Percentiles rank a stretch among this genome's conserved stretches.
Evolutionary conservation across 768 basidiomycete genomes (phyloP).

Genomic region (Nidularia pulvinata): DNA sequence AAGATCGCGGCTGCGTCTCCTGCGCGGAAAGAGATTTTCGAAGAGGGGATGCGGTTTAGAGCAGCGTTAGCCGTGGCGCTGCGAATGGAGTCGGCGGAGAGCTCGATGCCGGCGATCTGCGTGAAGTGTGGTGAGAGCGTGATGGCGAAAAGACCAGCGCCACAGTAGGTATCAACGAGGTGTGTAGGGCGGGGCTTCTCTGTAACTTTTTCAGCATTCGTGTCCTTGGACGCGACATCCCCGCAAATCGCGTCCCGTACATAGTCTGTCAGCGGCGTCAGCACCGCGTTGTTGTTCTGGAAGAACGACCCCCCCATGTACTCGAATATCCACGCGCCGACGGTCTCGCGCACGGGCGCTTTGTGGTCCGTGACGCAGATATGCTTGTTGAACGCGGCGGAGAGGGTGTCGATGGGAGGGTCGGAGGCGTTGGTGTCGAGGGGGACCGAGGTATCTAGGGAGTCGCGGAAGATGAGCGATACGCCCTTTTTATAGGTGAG

Average conservation of each 20-base stretch:
- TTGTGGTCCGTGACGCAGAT: constrained; percentile 87
- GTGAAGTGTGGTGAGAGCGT: constrained; percentile 75
- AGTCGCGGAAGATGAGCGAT: constrained; percentile 90
- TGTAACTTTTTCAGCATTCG: neutral
- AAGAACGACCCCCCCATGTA: constrained; percentile 92
- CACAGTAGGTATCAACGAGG: constrained; percentile 95
- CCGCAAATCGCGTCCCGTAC: constrained; percentile 72
- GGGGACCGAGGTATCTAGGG: constrained; percentile 35
- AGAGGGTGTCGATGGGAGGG: constrained; percentile 29
- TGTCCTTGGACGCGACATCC: neutral
- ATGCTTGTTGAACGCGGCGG: constrained; percentile 50
- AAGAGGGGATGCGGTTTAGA: constrained; percentile 56
- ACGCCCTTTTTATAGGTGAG: constrained; percentile 84
- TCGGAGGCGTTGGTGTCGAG: constrained; percentile 13
- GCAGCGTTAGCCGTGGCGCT: constrained; percentile 65
- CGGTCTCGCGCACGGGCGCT: constrained; percentile 77
- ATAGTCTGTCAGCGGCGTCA: constrained; percentile 82
- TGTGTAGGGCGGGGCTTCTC: constrained; percentile 56
- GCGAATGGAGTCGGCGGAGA: constrained; percentile 70
- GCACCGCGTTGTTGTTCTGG: constrained; percentile 97
- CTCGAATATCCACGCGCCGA: constrained; percentile 82
- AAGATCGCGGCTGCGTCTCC: constrained; percentile 94
- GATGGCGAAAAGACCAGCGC: constrained; percentile 87
- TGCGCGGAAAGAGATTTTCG: constrained; percentile 66
- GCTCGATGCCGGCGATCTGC: constrained; percentile 87